phyloP scores from a whole-genome alignment of 305 asterid species.

The Rubia tinctorum region DNA sequence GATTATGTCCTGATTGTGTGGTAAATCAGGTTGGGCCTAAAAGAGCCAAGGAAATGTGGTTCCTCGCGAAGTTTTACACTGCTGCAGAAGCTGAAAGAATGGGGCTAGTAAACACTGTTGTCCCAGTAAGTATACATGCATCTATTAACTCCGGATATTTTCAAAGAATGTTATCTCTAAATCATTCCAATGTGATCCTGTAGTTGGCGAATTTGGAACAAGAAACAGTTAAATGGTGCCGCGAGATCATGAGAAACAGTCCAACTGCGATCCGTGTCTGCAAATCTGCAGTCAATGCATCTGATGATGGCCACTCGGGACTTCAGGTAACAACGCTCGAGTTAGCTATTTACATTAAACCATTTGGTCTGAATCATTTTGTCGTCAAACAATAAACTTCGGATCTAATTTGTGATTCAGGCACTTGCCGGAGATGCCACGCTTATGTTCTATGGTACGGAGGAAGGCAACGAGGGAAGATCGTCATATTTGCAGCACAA shows the following conservation, averaged over 20 bases:
- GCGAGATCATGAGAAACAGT: slow-evolving; percentile 87
- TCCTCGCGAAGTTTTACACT: slow-evolving; percentile 68
- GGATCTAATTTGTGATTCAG: slow-evolving; percentile 24
- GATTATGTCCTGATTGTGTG: background rate
- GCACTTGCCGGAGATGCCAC: slow-evolving; percentile 92
- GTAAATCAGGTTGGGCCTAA: background rate
- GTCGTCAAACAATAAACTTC: background rate
- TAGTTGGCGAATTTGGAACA: slow-evolving; percentile 73
- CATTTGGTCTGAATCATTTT: background rate
- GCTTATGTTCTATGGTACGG: slow-evolving; percentile 78
- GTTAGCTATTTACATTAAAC: background rate
- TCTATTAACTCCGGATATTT: too few species aligned
- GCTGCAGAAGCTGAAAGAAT: slow-evolving; percentile 86
- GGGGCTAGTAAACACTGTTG: slow-evolving; percentile 94
- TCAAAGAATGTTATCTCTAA: too few species aligned
- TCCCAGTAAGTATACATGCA: too few species aligned
- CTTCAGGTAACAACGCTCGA: slow-evolving; percentile 58
- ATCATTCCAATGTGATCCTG: background rate
- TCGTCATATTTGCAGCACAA: slow-evolving; percentile 57
- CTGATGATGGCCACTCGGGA: slow-evolving; percentile 92
- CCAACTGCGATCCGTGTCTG: slow-evolving; percentile 82
- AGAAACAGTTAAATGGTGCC: slow-evolving; percentile 89
- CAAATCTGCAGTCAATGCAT: slow-evolving; percentile 89
- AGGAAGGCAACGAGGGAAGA: slow-evolving; percentile 86
- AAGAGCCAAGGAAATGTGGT: slow-evolving; percentile 91